These are phyloP conservation scores for Vaccinium darrowii DNA, from an alignment of 148 eudicot genomes.

Conservation along the genomic window DNA sequence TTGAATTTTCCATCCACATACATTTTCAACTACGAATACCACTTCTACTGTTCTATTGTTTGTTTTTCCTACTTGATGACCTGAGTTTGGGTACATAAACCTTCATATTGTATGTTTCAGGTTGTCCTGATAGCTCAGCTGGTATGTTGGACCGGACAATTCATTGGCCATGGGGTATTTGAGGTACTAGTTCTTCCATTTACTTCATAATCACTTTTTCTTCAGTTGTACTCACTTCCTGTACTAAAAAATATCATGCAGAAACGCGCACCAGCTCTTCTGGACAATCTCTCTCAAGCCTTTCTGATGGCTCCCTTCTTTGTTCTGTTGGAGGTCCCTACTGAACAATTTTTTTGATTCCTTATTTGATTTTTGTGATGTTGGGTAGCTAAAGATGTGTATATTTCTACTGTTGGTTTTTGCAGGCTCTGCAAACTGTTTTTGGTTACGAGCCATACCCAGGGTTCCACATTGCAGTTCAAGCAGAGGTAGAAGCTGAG, in stretches of 20 bases:
- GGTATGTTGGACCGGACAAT: slow-evolving; percentile 79
- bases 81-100: neutral
- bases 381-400: neutral
- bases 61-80: neutral
- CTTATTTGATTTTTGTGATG: neutral
- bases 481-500: slow-evolving; percentile 37
- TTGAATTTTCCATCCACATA: neutral
- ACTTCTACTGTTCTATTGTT: neutral
- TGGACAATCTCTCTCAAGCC: slow-evolving; percentile 57
- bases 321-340: slow-evolving; percentile 54
- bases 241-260: slow-evolving; percentile 15
- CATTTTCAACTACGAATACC: neutral
- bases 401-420: neutral
- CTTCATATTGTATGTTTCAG: slow-evolving; percentile 32
- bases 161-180: slow-evolving; percentile 90
- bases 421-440: slow-evolving; percentile 43
- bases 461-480: slow-evolving; percentile 45
- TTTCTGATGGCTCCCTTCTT: slow-evolving; percentile 63
- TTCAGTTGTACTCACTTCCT: neutral
- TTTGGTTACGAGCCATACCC: slow-evolving; percentile 61
- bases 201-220: neutral
- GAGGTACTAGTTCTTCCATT: slow-evolving; percentile 48
- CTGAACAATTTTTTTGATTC: neutral
- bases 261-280: slow-evolving; percentile 67
- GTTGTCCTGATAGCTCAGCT: slow-evolving; percentile 75